Evolutionary conservation across 768 basidiomycete species (phyloP), one percentile per base, ranked within the genome.

Genomic region (Calocybe cyanea): DNA sequence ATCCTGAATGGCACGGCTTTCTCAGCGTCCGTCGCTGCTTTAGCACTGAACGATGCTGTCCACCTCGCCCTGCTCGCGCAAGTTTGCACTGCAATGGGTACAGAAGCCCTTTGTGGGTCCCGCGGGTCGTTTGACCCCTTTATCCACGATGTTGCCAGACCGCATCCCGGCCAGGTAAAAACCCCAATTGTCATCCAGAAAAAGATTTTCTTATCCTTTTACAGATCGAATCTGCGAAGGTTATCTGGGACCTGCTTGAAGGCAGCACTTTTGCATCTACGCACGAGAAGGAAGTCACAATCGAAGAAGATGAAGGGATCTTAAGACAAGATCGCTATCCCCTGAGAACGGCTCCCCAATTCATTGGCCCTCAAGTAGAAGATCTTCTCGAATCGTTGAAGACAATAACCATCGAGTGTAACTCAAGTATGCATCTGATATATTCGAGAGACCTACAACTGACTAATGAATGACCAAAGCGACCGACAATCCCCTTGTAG

Each of bases 1-100:
- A 78, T 90, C 41, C 65, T 89, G 33, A 93, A 93, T 59, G 92
- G 91, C 40, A 91, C 90, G 1, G 87, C 88, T 0, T 91, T 91
- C 64, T 87, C 85, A 25, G 81, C 90, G 0, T 81, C 87, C 6
- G 77, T 89, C n/a, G 85, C 80, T 3, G 72, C 83, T 6, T 72
- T 93, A 13, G 87, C 84, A 7, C 65, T 90, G 43, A 76, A 81
- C 53, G 86, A 88, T 38, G 81, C 87, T 14, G 76, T 81, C 28
- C 83, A 84, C 48, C 67, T 87, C 28, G 76, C 76, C 7, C 63
- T 87, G 18, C 70, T 87, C 15, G 72, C 85, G 10, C 76, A 89
- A 72, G 76, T 85, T 5, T 76, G 81, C 55, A 92, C 90, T 0
- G 90, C 90, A 0, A 77, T 93, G 76, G 87, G 89, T 13, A 79